phyloP scores from a whole-genome alignment of 139 green algal genomes.

The Raphidocelis subcapitata region DNA sequence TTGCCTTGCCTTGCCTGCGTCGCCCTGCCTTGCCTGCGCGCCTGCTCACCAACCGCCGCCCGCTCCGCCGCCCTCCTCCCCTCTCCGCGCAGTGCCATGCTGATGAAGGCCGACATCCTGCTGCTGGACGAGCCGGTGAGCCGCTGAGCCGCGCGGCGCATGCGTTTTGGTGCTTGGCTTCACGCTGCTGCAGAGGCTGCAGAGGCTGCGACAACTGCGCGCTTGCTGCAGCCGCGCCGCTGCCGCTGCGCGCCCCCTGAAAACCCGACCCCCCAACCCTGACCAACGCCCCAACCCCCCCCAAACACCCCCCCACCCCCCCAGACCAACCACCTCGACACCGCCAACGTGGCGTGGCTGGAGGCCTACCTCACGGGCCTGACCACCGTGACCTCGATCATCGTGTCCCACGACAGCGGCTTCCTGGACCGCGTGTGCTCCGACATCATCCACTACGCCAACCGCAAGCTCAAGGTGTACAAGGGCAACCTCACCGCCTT shows the following conservation, averaged over 20 bases:
- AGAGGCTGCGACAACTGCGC: too few relatives aligned
- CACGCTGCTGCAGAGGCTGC: too few relatives aligned
- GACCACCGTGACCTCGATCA: conserved; percentile 60
- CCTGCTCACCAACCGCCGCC: too few relatives aligned
- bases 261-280: too few relatives aligned
- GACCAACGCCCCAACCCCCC: too few relatives aligned
- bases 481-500: conserved; percentile 89
- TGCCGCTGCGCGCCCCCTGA: too few relatives aligned
- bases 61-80: too few relatives aligned
- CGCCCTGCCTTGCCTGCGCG: too few relatives aligned
- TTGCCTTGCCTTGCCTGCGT: too few relatives aligned
- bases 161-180: neutral
- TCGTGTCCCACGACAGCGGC: conserved; percentile 85
- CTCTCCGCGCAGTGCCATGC: conserved; percentile 64
- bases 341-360: conserved; percentile 80
- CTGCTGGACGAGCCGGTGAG: conserved; percentile 88
- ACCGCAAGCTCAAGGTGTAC: conserved; percentile 75
- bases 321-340: conserved; percentile 86
- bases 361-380: conserved; percentile 65
- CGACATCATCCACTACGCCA: conserved; percentile 86
- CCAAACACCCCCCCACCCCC: too few relatives aligned
- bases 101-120: conserved; percentile 83
- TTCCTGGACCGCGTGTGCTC: conserved; percentile 85
- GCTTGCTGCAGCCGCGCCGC: too few relatives aligned
- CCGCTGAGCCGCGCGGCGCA: neutral